Conservation (phyloP, 768 basidiomycete genomes). For the Tulasnella sp. region DNA sequence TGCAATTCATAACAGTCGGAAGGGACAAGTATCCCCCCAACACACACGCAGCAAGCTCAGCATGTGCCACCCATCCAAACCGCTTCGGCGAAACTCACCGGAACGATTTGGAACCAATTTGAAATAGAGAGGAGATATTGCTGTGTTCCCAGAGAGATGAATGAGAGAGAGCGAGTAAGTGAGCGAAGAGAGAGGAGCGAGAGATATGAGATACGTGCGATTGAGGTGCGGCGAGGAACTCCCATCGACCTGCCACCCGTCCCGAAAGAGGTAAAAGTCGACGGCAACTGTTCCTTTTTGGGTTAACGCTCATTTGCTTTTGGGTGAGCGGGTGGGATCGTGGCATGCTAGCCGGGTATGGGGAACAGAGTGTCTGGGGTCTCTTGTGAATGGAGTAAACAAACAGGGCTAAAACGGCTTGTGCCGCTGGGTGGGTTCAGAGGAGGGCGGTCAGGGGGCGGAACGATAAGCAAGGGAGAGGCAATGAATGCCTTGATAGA, state of each 20-base stretch:
- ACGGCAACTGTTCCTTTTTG: background rate
- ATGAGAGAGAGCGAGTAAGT: background rate
- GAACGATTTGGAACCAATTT: background rate
- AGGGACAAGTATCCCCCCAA: background rate
- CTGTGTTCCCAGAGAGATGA: background rate
- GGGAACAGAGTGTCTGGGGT: background rate
- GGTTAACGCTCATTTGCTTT: background rate
- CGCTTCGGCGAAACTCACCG: background rate
- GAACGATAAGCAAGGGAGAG: background rate
- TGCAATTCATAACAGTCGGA: background rate
- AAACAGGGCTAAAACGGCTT: slow-evolving; percentile 3
- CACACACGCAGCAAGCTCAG: background rate
- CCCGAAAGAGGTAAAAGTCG: background rate
- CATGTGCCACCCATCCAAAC: background rate
- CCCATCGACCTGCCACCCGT: background rate
- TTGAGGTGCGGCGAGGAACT: slow-evolving; percentile 2
- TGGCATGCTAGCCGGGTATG: background rate
- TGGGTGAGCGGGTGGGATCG: background rate
- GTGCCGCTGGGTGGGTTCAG: background rate
- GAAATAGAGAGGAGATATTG: background rate
- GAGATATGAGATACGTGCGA: slow-evolving; percentile 6
- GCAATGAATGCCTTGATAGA: background rate
- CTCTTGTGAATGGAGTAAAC: background rate
- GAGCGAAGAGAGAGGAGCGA: background rate
- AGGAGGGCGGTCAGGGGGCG: background rate